Evolutionary conservation across 305 asterid species (phyloP).

Genomic region (Solanum hybrid): DNA sequence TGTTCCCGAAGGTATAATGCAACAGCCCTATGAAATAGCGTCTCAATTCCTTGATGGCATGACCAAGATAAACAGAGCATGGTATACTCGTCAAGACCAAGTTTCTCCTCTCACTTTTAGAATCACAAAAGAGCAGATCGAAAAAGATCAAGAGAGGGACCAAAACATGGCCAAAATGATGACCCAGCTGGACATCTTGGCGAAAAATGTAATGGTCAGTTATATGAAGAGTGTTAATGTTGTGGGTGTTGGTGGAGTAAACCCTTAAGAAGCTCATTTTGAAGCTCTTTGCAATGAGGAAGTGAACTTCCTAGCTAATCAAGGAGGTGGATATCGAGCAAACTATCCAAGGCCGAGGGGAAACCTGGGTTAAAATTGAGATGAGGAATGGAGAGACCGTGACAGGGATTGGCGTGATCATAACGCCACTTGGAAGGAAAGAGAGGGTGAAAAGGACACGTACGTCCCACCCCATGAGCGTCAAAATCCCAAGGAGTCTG

Average conservation of each 20-base stretch:
- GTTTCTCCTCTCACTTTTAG: not conserved
- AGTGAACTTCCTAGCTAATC: not conserved
- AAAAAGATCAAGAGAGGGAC: not conserved
- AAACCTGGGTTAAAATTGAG: not conserved
- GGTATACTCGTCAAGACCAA: not conserved
- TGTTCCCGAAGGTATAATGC: not conserved
- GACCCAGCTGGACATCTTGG: not conserved
- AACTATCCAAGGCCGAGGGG: not conserved
- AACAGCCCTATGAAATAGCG: not conserved
- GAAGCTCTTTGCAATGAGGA: not conserved
- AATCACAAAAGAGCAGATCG: not conserved
- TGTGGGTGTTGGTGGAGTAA: not conserved
- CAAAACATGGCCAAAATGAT: not conserved
- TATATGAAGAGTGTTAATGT: not conserved
- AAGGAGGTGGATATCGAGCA: not conserved
- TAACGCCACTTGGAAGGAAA: too few relatives aligned
- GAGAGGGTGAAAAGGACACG: too few relatives aligned
- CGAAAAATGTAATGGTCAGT: not conserved
- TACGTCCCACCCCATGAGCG: too few relatives aligned
- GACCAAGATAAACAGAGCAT: not conserved
- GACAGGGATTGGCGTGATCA: too few relatives aligned
- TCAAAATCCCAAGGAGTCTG: too few relatives aligned
- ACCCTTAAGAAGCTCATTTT: not conserved
- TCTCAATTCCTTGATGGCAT: not conserved
- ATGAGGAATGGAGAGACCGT: not conserved